Base-by-base conservation (phyloP, 2,329 filamentous ascomycete genomes). In the Fusarium verticillioides region DNA sequence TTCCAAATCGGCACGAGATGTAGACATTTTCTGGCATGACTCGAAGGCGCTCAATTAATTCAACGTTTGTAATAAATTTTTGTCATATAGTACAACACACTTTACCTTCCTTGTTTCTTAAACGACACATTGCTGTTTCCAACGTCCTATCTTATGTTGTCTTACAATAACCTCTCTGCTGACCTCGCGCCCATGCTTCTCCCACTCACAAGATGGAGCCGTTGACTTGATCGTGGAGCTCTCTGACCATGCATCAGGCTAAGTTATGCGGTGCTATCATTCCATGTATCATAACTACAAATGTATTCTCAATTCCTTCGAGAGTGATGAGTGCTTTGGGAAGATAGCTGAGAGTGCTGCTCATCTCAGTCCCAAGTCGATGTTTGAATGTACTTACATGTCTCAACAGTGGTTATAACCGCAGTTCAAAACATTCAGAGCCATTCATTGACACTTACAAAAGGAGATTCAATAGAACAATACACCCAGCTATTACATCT, bases 171-270 rank as follows among this genome's bases (percentile, higher is more conserved):
- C 5, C 19, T 47, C 44, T 9, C 13, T 47, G 18, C 9, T 47
- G 19, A 3, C 44, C 26, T 47, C 18, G 19, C 12, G 0, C 18
- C 12, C 18, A 2, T 1, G 2, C 1, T 21, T 2, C 12, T 47
- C 44, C 10, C 19, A 21, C 9, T 21, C 26, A 21, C 26, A 47
- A 39, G 12, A 71, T 57, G 4, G 52, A 42, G 3, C 40, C 46
- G 2, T 36, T 4, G 7, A 44, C 50, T 15, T 46, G 9, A 2
- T 63, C 26, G 9, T 58, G 30, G 37, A 67, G 47, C 6, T 13
- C 40, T n/a, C 58, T 30, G 2, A 68, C 69, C 47, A 71, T 66
- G 9, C 63, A 4, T 34, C 56, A 53, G 1, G 47, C 43, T 10
- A 63, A 67, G 34, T 34, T 32, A 32, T 57, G 63, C 3, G 13